Percentiles rank a stretch among this genome's conserved stretches.
Evolutionary conservation across 2,329 filamentous ascomycete genomes (phyloP).

Genomic region (Hymenoscyphus albidus): DNA sequence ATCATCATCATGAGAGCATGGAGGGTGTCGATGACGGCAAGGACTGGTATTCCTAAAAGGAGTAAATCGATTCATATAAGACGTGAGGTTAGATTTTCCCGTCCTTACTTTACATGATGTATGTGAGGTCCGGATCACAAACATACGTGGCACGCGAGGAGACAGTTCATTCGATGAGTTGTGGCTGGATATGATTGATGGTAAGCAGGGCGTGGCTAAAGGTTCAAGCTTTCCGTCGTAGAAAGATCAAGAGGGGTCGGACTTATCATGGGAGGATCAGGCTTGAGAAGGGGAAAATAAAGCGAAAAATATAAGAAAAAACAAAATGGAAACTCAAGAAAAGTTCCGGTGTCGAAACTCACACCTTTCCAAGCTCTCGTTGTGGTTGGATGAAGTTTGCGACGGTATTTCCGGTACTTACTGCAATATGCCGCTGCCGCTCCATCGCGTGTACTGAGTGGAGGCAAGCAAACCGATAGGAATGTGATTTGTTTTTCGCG

Average conservation of each 20-base stretch:
- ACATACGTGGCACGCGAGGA: slow-evolving; percentile 10
- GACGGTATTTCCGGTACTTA: no score
- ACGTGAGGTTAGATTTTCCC: neutral
- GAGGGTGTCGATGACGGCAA: neutral
- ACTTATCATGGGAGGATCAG: neutral
- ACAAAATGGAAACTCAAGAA: no score
- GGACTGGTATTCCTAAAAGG: neutral
- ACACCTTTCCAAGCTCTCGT: no score
- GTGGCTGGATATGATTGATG: neutral
- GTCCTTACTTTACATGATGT: slow-evolving; percentile 1
- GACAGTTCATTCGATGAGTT: neutral
- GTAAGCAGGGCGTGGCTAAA: slow-evolving; percentile 1
- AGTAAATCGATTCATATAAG: neutral
- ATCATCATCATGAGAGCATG: neutral
- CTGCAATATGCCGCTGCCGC: no score
- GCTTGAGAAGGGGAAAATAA: no score
- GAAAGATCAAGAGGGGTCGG: neutral
- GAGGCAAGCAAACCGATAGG: no score
- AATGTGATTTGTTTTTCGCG: no score
- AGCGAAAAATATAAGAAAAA: no score
- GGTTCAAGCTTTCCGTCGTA: neutral
- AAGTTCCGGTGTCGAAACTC: no score
- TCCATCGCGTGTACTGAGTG: no score
- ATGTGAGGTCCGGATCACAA: slow-evolving; percentile 4
- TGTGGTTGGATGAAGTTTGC: no score